Base-by-base conservation (phyloP, 1,139 yeast genomes). In the Pichia sp. region DNA sequence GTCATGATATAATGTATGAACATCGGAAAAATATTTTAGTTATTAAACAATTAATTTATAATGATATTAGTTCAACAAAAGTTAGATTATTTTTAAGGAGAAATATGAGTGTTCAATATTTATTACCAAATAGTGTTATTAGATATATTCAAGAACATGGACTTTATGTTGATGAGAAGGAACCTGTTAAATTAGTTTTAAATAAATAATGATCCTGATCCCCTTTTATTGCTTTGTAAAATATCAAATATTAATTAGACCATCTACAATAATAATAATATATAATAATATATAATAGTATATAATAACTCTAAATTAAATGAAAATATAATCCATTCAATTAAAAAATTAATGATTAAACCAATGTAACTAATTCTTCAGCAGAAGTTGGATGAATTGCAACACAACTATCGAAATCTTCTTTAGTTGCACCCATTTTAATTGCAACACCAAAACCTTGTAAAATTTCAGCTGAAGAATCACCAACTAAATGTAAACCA, bases 341-440 rank as follows among this genome's bases (percentile, higher is more conserved):
- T 4, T 32, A 1, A 22, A 32, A 4, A 22, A 5, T 10, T 22
- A 9, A 10, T 7, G 12, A 10, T 41, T 49, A 61, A 37, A 55
- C 59, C 80, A 92, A 71, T 29, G 99, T 92, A 37, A 92, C 99
- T 49, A 92, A 69, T 68, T 92, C 99, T 69, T 92, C 99, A 37
- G 98, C 98, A 53, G 95, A 80, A 1, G 98, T 90, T 51, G 99
- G 99, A 65, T 92, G 99, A 60, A 92, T 92, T 40, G 99, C 99
- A 32, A 92, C 97, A 69, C 95, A 86, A 63, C 71, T 82, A 67
- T 92, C 99, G 54, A 92, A 90, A 65, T 92, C 97, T 42, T 78
- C 78, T 73, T 92, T 92, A 39, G 98, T 92, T 38, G 98, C 98
- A 34, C 98, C 98, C 95, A 86, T 86, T 70, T 89, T 89, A 55